Conservation (phyloP, 306 rosid species). For the Ceratonia siliqua region DNA sequence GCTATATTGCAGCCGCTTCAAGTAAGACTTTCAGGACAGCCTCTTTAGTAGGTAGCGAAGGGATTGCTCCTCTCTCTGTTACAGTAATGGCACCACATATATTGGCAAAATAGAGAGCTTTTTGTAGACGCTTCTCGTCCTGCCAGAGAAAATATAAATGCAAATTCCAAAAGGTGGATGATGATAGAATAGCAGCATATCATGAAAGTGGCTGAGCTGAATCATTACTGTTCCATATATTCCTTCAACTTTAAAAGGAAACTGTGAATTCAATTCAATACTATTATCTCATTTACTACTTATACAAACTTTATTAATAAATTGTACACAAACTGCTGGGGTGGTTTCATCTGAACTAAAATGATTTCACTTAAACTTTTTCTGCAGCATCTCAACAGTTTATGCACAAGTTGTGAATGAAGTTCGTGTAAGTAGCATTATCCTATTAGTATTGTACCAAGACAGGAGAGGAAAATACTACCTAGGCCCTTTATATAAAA, state of each 20-base stretch:
- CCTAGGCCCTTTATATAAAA: background rate
- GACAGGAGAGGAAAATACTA: background rate
- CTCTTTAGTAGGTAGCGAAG: slow-evolving; percentile 76
- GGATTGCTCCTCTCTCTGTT: slow-evolving; percentile 83
- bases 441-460: background rate
- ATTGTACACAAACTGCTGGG: too few relatives aligned
- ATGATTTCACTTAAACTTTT: too few relatives aligned
- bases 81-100: slow-evolving; percentile 82
- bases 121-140: slow-evolving; percentile 63
- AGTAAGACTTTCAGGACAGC: slow-evolving; percentile 52
- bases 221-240: background rate
- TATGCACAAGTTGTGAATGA: too few relatives aligned
- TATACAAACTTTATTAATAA: too few relatives aligned
- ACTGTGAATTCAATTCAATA: background rate
- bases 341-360: too few relatives aligned
- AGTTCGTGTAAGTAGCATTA: too few relatives aligned
- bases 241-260: background rate
- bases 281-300: background rate
- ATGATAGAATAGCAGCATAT: background rate
- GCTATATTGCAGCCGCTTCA: slow-evolving; percentile 30
- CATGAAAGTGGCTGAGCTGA: background rate
- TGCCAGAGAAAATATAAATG: slow-evolving; percentile 30
- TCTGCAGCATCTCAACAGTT: too few relatives aligned
- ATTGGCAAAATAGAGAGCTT: slow-evolving; percentile 75
- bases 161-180: background rate